These are phyloP conservation scores for Nemania sp. DNA, from an alignment of 2,329 filamentous ascomycete genomes.

Conservation along the genomic window DNA sequence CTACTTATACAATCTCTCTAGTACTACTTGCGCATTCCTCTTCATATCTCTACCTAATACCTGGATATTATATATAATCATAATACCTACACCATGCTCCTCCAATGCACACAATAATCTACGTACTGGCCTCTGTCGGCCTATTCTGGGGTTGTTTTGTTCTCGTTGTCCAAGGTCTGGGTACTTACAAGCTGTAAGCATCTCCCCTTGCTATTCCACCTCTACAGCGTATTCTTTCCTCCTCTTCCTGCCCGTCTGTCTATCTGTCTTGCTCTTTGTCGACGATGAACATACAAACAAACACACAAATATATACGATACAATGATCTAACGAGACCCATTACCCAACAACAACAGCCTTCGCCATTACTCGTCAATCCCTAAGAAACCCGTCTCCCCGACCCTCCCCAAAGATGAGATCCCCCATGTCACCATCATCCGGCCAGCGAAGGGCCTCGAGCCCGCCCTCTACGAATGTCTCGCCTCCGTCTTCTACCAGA, in stretches of 20 bases:
- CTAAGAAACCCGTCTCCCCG: constrained; percentile 64
- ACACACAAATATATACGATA: neutral
- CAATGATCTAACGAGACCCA: constrained; percentile 10
- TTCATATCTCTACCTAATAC: no score
- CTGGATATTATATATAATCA: neutral
- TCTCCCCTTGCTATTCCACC: neutral
- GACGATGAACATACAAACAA: neutral
- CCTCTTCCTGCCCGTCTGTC: no score
- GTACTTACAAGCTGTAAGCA: constrained; percentile 67
- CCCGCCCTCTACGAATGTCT: constrained; percentile 93
- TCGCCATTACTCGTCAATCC: constrained; percentile 64
- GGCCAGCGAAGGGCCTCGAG: constrained; percentile 93
- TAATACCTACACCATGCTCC: constrained; percentile 37
- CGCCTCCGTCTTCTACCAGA: constrained; percentile 83
- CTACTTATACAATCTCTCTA: no score
- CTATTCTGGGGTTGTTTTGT: constrained; percentile 66
- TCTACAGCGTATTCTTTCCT: no score
- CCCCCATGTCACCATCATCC: constrained; percentile 89
- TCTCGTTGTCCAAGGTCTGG: constrained; percentile 66
- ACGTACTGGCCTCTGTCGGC: constrained; percentile 59
- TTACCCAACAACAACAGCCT: constrained; percentile 55
- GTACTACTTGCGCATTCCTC: no score
- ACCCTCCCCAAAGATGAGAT: constrained; percentile 65
- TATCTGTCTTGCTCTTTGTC: neutral
- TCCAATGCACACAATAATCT: constrained; percentile 46